Percentiles rank a stretch among this genome's conserved stretches.
Evolutionary conservation across 768 basidiomycete species (phyloP).

Genomic region (Serendipita sp.): DNA sequence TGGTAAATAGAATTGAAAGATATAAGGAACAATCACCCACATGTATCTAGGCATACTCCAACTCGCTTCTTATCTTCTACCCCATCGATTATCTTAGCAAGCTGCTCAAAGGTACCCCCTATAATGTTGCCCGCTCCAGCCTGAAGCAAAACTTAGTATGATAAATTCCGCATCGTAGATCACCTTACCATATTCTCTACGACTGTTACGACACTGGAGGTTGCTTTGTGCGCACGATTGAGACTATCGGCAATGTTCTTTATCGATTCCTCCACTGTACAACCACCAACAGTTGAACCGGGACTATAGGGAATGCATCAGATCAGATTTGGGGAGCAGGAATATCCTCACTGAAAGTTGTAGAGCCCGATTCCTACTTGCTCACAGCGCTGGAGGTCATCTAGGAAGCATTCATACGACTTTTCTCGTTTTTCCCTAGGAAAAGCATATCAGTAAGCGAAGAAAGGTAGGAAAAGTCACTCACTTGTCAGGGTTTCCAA

Average conservation of each 20-base stretch:
- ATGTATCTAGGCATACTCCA: slow-evolving; percentile 77
- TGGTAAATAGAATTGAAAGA: neutral
- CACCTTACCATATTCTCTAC: slow-evolving; percentile 66
- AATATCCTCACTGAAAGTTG: slow-evolving; percentile 60
- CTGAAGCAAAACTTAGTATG: slow-evolving; percentile 21
- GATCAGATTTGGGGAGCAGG: neutral
- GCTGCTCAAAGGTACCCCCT: slow-evolving; percentile 51
- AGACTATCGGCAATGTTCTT: slow-evolving; percentile 51
- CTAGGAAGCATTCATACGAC: slow-evolving; percentile 64
- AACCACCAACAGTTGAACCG: slow-evolving; percentile 63
- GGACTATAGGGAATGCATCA: slow-evolving; percentile 29
- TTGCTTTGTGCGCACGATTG: slow-evolving; percentile 55
- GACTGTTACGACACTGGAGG: slow-evolving; percentile 40
- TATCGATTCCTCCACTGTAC: slow-evolving; percentile 44
- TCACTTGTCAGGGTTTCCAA: slow-evolving; percentile 63
- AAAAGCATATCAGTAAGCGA: neutral
- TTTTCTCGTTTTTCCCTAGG: slow-evolving; percentile 48
- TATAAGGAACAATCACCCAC: slow-evolving; percentile 22
- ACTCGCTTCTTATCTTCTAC: slow-evolving; percentile 62
- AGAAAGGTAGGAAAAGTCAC: slow-evolving; percentile 15
- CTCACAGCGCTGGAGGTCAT: slow-evolving; percentile 67
- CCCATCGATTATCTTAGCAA: slow-evolving; percentile 47
- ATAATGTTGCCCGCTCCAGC: slow-evolving; percentile 68
- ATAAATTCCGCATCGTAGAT: neutral
- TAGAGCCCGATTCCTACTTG: slow-evolving; percentile 54